Evolutionary conservation across 2,329 filamentous ascomycete genomes (phyloP).

Genomic region (Aspergillus sp.): DNA sequence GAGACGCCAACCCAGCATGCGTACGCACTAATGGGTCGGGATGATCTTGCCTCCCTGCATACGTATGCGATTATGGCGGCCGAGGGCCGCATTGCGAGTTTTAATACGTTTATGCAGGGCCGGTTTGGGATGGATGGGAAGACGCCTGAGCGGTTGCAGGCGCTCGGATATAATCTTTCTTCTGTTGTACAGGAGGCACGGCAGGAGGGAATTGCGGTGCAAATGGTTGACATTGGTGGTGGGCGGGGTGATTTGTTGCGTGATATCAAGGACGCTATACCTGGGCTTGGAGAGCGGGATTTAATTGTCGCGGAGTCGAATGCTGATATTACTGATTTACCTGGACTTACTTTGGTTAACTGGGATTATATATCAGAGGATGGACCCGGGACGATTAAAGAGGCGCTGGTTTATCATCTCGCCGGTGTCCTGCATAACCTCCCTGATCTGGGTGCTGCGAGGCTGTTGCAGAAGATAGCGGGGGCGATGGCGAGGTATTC

Average conservation of each 20-base stretch:
- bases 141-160: neutral
- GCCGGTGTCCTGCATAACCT: too few relatives aligned
- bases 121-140: neutral
- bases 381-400: too few relatives aligned
- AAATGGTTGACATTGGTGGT: neutral
- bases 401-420: too few relatives aligned
- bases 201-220: too few relatives aligned
- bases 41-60: slow-evolving; percentile 29
- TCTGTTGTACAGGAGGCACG: neutral
- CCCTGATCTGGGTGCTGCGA: too few relatives aligned
- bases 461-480: too few relatives aligned
- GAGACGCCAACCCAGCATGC: slow-evolving; percentile 37
- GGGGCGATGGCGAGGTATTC: too few relatives aligned
- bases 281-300: neutral
- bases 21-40: slow-evolving; percentile 13
- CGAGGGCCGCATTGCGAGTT: slow-evolving; percentile 39
- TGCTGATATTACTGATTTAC: too few relatives aligned
- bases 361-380: too few relatives aligned
- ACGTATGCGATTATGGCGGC: slow-evolving; percentile 39
- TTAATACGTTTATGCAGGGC: slow-evolving; percentile 37
- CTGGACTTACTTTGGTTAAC: too few relatives aligned
- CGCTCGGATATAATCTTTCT: neutral
- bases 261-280: neutral
- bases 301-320: too few relatives aligned
- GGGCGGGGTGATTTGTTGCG: neutral